Evolutionary conservation across 495 filamentous ascomycete species (phyloP).

Genomic region (Daldinia decipiens): DNA sequence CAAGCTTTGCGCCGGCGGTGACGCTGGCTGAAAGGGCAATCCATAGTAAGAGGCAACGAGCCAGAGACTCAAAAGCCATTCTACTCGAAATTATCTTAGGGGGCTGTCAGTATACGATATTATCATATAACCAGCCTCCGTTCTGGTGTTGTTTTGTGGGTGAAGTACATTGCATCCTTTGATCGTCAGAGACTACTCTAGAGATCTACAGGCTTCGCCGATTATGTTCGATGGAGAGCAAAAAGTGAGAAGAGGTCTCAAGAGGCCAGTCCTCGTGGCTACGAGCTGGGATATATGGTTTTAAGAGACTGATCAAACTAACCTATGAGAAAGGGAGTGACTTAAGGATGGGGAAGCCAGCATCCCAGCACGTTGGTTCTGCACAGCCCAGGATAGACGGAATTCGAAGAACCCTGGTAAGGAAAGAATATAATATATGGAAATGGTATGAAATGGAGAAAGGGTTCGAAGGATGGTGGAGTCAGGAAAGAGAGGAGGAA

Average conservation of each 20-base stretch:
- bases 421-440: slow-evolving; percentile 39
- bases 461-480: slow-evolving; percentile 34
- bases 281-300: slow-evolving; percentile 43
- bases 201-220: slow-evolving; percentile 34
- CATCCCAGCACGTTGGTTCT: slow-evolving; percentile 51
- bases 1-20: slow-evolving; percentile 50
- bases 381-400: slow-evolving; percentile 44
- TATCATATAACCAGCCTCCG: slow-evolving; percentile 32
- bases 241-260: slow-evolving; percentile 27
- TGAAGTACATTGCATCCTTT: slow-evolving; percentile 36
- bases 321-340: slow-evolving; percentile 50
- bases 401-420: slow-evolving; percentile 33
- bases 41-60: slow-evolving; percentile 51
- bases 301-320: slow-evolving; percentile 32
- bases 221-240: slow-evolving; percentile 17
- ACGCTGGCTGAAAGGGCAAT: slow-evolving; percentile 44
- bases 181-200: slow-evolving; percentile 30
- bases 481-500: slow-evolving; percentile 31
- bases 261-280: slow-evolving; percentile 24
- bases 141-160: slow-evolving; percentile 33
- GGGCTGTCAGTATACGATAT: slow-evolving; percentile 39
- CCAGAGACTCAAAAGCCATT: slow-evolving; percentile 56
- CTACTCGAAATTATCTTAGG: slow-evolving; percentile 55
- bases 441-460: slow-evolving; percentile 33
- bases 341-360: slow-evolving; percentile 52